These are phyloP conservation scores for Podaxis mareebaensis DNA, from an alignment of 768 basidiomycete genomes.

Conservation along the genomic window DNA sequence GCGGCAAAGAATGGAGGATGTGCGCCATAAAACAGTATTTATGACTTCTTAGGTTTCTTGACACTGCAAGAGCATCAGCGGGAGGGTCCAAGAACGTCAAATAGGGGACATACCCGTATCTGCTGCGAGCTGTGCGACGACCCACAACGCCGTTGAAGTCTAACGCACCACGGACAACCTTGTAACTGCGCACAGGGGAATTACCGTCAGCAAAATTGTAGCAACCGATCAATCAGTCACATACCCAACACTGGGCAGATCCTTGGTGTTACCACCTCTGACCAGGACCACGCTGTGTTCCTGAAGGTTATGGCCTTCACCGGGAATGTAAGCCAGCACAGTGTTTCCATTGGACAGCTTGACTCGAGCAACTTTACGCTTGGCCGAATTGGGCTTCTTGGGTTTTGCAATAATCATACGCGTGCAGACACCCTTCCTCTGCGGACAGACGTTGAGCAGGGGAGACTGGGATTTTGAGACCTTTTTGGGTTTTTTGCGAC, in stretches of 20 bases:
- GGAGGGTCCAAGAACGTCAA: slow-evolving; percentile 16
- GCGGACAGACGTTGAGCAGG: slow-evolving; percentile 74
- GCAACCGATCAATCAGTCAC: slow-evolving; percentile 18
- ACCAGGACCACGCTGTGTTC: slow-evolving; percentile 96
- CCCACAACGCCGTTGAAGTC: slow-evolving; percentile 92
- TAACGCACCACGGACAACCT: slow-evolving; percentile 88
- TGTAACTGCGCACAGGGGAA: slow-evolving; percentile 63
- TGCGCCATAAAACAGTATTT: slow-evolving; percentile 13
- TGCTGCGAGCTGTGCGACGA: slow-evolving; percentile 78
- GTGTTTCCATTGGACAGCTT: slow-evolving; percentile 89
- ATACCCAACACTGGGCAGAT: slow-evolving; percentile 96
- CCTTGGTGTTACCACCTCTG: slow-evolving; percentile 94
- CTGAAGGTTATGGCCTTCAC: slow-evolving; percentile 97
- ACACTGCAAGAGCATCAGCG: slow-evolving; percentile 37
- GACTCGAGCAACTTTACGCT: slow-evolving; percentile 94
- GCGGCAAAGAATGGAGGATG: slow-evolving; percentile 12
- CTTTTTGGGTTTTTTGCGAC: slow-evolving; percentile 61
- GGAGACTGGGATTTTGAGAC: slow-evolving; percentile 69
- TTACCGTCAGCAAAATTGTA: not conserved
- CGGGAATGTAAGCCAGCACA: slow-evolving; percentile 92
- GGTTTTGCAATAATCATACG: slow-evolving; percentile 81
- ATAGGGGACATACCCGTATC: slow-evolving; percentile 72
- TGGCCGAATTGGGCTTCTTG: slow-evolving; percentile 98
- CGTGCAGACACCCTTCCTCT: slow-evolving; percentile 90
- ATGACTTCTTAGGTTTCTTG: slow-evolving; percentile 86